Evolutionary conservation across 176 grass and related monocot genomes (phyloP).

Genomic region (Urochloa ruziziensis): DNA sequence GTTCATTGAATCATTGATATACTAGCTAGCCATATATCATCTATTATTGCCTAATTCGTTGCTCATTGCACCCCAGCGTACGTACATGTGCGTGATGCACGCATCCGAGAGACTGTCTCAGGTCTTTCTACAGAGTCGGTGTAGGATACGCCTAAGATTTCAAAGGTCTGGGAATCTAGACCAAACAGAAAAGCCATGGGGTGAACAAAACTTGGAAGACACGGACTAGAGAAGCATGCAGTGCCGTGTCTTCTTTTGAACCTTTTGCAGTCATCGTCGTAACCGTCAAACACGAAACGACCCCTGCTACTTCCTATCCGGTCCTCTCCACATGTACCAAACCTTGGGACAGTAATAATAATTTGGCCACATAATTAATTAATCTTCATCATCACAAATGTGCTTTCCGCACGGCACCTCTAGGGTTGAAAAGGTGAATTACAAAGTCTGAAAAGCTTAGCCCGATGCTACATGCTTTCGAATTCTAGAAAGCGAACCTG

Average conservation of each 20-base stretch:
- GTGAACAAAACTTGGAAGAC: conserved; percentile 1
- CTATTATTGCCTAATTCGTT: too few species aligned
- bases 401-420: neutral
- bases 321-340: neutral
- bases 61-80: too few species aligned
- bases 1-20: too few species aligned
- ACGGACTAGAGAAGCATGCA: neutral
- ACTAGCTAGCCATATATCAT: too few species aligned
- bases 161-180: neutral
- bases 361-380: neutral
- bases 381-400: neutral
- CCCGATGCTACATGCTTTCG: neutral
- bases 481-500: neutral
- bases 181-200: neutral
- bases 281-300: conserved; percentile 1
- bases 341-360: neutral
- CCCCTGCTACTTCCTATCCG: neutral
- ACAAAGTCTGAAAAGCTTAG: neutral
- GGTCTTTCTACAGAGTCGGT: neutral
- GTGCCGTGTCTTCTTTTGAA: too few species aligned
- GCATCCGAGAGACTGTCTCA: neutral
- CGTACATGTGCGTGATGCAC: neutral
- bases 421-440: neutral
- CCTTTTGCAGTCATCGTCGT: too few species aligned
- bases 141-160: neutral